Conservation (phyloP, 257 asterid genomes). For the Solanum ossicruentum region DNA sequence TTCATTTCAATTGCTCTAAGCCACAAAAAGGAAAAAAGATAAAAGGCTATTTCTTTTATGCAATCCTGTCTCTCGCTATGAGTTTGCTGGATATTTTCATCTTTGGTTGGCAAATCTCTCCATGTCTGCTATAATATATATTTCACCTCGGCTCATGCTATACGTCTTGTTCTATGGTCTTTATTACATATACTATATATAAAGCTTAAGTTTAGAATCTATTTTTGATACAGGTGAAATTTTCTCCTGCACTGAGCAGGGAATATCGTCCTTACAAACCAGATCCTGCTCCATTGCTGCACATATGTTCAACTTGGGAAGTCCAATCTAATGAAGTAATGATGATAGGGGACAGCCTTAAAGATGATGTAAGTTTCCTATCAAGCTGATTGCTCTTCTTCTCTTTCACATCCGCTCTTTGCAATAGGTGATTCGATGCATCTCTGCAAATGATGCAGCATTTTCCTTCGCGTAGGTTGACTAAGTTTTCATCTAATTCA, state of each 20-base stretch:
- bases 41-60: background rate
- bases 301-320: conserved; percentile 71
- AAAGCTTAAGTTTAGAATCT: background rate
- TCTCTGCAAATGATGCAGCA: background rate
- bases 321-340: conserved; percentile 69
- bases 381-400: background rate
- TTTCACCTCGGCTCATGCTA: background rate
- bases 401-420: background rate
- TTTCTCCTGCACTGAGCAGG: conserved; percentile 88
- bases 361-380: conserved; percentile 64
- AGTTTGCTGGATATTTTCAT: background rate
- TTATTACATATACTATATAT: background rate
- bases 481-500: background rate
- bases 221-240: conserved; percentile 39
- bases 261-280: conserved; percentile 92
- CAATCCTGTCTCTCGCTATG: background rate
- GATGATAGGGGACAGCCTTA: conserved; percentile 95
- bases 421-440: background rate
- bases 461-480: background rate
- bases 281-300: conserved; percentile 82
- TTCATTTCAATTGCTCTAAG: background rate
- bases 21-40: background rate
- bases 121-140: background rate
- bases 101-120: background rate
- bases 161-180: background rate